Evolutionary conservation across 805 yeast genomes (phyloP).

Genomic region (Metschnikowia matae): DNA sequence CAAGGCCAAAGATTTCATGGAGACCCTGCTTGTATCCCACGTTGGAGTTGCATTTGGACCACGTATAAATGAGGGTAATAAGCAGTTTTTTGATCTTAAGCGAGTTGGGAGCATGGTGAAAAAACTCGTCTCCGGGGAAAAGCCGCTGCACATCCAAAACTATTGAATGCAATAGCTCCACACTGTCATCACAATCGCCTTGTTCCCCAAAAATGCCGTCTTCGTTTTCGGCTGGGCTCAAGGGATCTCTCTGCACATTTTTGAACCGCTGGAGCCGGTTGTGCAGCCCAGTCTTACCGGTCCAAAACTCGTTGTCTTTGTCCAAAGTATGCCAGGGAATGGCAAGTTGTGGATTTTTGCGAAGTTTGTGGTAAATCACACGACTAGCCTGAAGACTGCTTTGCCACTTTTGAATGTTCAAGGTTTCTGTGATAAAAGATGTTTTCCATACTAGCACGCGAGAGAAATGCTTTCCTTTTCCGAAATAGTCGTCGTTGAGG

Average conservation of each 20-base stretch:
- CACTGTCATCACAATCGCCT: slow-evolving; percentile 23
- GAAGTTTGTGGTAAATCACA: slow-evolving; percentile 33
- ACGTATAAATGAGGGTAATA: slow-evolving; percentile 42
- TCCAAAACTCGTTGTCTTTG: slow-evolving; percentile 26
- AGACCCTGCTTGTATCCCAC: slow-evolving; percentile 46
- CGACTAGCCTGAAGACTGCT: slow-evolving; percentile 26
- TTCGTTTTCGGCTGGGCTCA: slow-evolving; percentile 8
- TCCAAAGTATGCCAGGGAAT: slow-evolving; percentile 38
- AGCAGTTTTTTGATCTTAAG: slow-evolving; percentile 25
- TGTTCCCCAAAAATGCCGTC: background rate
- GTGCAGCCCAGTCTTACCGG: background rate
- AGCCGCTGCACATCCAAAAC: slow-evolving; percentile 51
- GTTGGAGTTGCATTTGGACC: slow-evolving; percentile 47
- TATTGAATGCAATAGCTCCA: slow-evolving; percentile 39
- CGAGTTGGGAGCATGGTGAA: slow-evolving; percentile 17
- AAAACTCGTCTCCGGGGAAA: slow-evolving; percentile 44
- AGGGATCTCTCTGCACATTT: slow-evolving; percentile 18
- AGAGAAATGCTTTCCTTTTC: slow-evolving; percentile 20
- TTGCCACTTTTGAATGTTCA: slow-evolving; percentile 34
- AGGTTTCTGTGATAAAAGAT: slow-evolving; percentile 33
- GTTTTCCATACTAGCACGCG: slow-evolving; percentile 38
- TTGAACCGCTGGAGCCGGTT: slow-evolving; percentile 18
- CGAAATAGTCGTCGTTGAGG: slow-evolving; percentile 26
- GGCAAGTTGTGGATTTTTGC: slow-evolving; percentile 25
- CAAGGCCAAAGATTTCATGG: slow-evolving; percentile 50